Evolutionary conservation across 2,329 filamentous ascomycete species (phyloP).

Genomic region (Trichoderma asperellum): DNA sequence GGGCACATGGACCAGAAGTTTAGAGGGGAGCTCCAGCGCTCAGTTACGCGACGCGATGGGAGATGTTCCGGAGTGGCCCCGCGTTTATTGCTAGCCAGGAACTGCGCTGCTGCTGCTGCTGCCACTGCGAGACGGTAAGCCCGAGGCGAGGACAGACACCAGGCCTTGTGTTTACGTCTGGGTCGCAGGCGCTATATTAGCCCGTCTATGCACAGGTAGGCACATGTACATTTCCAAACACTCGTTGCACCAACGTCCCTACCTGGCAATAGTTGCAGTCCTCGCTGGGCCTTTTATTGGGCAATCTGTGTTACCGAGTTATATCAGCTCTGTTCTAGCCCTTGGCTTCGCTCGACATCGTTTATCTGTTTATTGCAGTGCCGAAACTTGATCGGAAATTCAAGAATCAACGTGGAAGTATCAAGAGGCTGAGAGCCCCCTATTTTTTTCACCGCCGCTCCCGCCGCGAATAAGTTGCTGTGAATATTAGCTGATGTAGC

Average conservation of each 20-base stretch:
- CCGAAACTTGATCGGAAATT: background rate
- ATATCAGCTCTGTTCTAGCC: background rate
- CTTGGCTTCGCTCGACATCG: background rate
- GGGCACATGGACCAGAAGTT: constrained; percentile 16
- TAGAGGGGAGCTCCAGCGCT: constrained; percentile 28
- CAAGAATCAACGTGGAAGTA: background rate
- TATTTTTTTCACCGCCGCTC: constrained; percentile 4
- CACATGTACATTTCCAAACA: too few species aligned
- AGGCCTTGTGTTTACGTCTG: background rate
- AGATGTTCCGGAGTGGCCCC: constrained; percentile 26
- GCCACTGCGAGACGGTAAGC: constrained; percentile 1
- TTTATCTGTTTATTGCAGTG: background rate
- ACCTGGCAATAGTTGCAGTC: background rate
- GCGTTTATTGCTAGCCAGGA: constrained; percentile 8
- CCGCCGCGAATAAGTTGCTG: background rate
- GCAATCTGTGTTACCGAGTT: background rate
- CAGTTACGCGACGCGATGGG: constrained; percentile 26
- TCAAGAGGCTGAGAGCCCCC: background rate
- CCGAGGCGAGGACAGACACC: background rate
- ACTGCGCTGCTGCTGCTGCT: background rate
- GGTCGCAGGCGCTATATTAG: background rate
- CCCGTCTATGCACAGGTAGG: background rate
- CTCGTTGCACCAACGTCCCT: background rate
- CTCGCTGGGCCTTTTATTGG: background rate
- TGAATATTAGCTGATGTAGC: background rate